Conservation (phyloP, 225 moss, liverwort and hornwort genomes). For the Pleurozium schreberi region DNA sequence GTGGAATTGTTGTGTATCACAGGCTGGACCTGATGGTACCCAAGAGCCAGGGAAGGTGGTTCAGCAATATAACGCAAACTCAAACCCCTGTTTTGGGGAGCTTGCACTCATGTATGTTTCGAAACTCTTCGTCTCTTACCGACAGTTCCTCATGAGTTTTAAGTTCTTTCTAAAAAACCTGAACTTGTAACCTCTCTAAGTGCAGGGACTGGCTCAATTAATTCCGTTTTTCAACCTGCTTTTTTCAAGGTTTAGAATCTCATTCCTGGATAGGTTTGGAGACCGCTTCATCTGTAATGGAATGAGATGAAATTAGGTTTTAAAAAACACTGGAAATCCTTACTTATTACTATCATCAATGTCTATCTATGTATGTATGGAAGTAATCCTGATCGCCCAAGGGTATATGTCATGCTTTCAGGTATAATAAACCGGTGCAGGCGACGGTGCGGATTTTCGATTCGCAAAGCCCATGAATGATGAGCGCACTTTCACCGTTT, state of each 20-base stretch:
- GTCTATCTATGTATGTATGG: background rate
- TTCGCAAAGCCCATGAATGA: constrained; percentile 44
- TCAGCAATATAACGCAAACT: constrained; percentile 10
- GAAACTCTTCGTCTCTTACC: background rate
- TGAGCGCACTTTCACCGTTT: constrained; percentile 43
- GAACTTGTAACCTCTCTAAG: background rate
- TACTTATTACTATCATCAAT: background rate
- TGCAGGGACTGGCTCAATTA: too few relatives aligned
- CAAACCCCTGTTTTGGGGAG: constrained; percentile 49
- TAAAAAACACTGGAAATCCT: background rate
- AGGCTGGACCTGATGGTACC: constrained; percentile 10
- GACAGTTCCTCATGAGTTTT: background rate
- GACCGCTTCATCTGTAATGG: background rate
- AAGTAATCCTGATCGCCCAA: background rate
- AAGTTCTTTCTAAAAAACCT: background rate
- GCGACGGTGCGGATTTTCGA: constrained; percentile 51
- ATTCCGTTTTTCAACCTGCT: background rate
- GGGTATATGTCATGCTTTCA: background rate
- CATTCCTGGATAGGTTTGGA: background rate
- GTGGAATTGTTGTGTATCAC: background rate
- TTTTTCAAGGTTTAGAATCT: background rate
- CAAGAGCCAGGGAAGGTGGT: constrained; percentile 28
- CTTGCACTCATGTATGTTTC: constrained; percentile 48
- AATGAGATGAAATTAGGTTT: background rate
- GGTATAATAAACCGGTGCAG: constrained; percentile 57